Evolutionary conservation across 2,329 filamentous ascomycete species (phyloP).

Genomic region (Blastomyces gilchristii): DNA sequence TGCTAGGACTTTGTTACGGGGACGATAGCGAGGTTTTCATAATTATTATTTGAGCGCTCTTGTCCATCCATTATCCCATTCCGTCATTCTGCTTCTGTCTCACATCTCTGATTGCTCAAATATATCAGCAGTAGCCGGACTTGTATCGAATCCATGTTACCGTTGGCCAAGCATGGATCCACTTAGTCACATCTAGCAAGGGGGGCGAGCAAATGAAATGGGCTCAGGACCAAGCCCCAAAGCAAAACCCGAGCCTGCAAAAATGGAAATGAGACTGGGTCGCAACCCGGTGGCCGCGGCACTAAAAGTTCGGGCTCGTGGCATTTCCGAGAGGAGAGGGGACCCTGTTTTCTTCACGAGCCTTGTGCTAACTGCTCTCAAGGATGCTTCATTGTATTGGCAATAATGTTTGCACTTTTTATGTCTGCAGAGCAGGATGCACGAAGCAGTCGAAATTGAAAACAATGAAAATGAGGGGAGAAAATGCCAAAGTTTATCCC

Average conservation of each 20-base stretch:
- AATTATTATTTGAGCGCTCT: background rate
- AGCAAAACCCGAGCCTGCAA: slow-evolving; percentile 1
- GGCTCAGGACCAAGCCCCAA: background rate
- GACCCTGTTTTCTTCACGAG: background rate
- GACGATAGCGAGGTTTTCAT: background rate
- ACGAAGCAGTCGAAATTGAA: background rate
- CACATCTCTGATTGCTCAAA: background rate
- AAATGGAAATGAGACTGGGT: slow-evolving; percentile 5
- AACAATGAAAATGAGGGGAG: background rate
- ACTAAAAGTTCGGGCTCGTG: background rate
- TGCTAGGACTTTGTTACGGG: background rate
- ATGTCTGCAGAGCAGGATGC: background rate
- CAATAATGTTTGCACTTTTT: background rate
- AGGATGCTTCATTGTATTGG: background rate
- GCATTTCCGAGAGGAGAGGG: background rate
- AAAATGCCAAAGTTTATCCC: background rate
- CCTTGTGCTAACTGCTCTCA: background rate
- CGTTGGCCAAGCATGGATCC: background rate
- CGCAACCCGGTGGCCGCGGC: background rate
- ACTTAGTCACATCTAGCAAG: background rate
- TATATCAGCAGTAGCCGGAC: background rate
- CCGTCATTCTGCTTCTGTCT: background rate
- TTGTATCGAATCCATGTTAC: background rate
- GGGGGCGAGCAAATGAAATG: background rate
- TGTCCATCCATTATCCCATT: background rate